These are phyloP conservation scores for Ceratocystis cubensis DNA, from an alignment of 2,329 filamentous ascomycete species.

Conservation along the genomic window DNA sequence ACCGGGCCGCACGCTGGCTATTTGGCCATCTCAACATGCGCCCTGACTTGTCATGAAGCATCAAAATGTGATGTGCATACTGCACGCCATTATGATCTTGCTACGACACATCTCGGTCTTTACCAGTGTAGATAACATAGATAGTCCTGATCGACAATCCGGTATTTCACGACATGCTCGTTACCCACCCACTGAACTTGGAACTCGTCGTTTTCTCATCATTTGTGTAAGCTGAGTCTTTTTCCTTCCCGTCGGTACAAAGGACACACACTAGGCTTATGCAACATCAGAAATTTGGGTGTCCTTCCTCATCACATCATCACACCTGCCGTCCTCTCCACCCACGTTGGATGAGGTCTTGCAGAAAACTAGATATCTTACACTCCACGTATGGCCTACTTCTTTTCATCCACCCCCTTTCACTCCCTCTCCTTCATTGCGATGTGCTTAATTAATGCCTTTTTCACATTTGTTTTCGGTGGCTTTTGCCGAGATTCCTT, in stretches of 20 bases:
- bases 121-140: background rate
- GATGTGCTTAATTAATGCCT: background rate
- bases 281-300: background rate
- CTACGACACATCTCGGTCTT: background rate
- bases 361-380: too few relatives aligned
- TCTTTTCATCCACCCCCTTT: background rate
- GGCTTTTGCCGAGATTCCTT: background rate
- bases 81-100: background rate
- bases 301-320: background rate
- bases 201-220: background rate
- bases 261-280: background rate
- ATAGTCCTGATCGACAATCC: background rate
- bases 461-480: background rate
- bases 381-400: too few relatives aligned
- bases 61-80: too few relatives aligned
- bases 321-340: background rate
- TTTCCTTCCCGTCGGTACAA: background rate
- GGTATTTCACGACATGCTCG: background rate
- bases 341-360: too few relatives aligned
- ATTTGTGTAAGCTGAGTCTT: too few relatives aligned
- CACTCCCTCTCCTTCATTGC: background rate
- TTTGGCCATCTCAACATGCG: too few relatives aligned
- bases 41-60: too few relatives aligned
- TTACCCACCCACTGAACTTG: background rate
- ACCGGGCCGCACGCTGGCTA: too few relatives aligned